Conservation (phyloP, 306 rosid species). For the Comarum palustre region DNA sequence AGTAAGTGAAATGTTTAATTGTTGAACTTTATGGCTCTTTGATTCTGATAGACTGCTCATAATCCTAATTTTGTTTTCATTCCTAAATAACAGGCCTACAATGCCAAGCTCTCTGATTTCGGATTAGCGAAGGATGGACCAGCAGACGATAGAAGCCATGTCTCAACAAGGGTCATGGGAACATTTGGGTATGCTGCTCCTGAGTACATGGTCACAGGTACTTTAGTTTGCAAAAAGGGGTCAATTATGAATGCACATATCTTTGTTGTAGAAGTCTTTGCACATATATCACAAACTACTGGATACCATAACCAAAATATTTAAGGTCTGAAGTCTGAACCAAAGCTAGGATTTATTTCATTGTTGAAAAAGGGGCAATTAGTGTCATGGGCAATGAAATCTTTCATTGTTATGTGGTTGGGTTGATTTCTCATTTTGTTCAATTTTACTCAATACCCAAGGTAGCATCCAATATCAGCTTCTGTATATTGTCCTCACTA, state of each 20-base stretch:
- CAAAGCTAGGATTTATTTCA: neutral
- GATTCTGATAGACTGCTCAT: constrained; percentile 22
- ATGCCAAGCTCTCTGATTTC: constrained; percentile 89
- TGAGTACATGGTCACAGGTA: constrained; percentile 97
- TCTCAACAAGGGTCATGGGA: constrained; percentile 97
- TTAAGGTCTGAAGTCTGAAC: neutral
- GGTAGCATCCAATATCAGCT: no score
- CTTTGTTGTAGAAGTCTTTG: neutral
- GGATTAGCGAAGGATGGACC: constrained; percentile 99
- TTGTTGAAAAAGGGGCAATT: neutral
- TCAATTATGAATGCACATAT: neutral
- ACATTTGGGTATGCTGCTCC: constrained; percentile 98
- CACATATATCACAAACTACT: neutral
- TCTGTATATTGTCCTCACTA: neutral
- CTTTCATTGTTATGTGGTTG: neutral
- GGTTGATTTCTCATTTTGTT: no score
- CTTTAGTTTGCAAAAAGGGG: constrained; percentile 9
- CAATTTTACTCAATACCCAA: no score
- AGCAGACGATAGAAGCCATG: constrained; percentile 73
- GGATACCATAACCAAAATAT: neutral
- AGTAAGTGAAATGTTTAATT: constrained; percentile 36
- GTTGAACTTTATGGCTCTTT: neutral
- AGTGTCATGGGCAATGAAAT: neutral
- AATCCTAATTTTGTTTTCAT: constrained; percentile 7
- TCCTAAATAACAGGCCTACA: constrained; percentile 48